Evolutionary conservation across 257 asterid genomes (phyloP).

Genomic region (Penstemon barbatus): DNA sequence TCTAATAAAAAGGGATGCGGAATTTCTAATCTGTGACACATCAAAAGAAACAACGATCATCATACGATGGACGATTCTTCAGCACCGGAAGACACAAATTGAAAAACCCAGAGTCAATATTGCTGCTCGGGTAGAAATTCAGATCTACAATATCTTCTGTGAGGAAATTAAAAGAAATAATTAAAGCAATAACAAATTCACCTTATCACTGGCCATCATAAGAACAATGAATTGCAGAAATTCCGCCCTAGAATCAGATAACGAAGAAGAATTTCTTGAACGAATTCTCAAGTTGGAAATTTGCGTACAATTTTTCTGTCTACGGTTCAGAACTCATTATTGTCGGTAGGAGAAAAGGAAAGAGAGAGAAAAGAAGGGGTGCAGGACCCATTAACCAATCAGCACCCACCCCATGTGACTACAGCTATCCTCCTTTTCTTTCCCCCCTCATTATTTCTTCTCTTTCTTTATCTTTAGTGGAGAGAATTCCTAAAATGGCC

Average conservation of each 20-base stretch:
- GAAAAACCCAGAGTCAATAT: conserved; percentile 11
- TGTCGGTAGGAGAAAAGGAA: conserved; percentile 62
- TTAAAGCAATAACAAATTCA: not conserved
- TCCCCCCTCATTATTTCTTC: not conserved
- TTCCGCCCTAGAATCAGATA: conserved; percentile 24
- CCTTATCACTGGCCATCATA: conserved; percentile 60
- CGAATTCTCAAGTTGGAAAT: conserved; percentile 16
- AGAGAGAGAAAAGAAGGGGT: conserved; percentile 40
- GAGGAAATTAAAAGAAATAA: not conserved
- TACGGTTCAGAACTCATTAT: conserved; percentile 47
- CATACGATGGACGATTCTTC: not conserved
- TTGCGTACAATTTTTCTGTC: conserved; percentile 29
- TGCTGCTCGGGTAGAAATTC: conserved; percentile 10
- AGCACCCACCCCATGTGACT: conserved; percentile 72
- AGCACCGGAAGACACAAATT: not conserved
- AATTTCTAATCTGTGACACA: not conserved
- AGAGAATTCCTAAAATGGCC: conserved; percentile 20
- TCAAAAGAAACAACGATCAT: not conserved
- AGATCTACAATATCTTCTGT: conserved; percentile 33
- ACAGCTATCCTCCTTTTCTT: conserved; percentile 36
- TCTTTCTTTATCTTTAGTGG: conserved; percentile 7
- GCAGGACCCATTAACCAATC: conserved; percentile 57
- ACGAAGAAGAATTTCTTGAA: conserved; percentile 20
- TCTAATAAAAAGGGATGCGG: not conserved
- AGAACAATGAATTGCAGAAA: conserved; percentile 12